A percentile compares a stretch with the other conserved stretches of the same genome.
These are phyloP conservation scores for Aureobasidium sp. DNA, from an alignment of 2,329 filamentous ascomycete genomes.

Conservation along the genomic window DNA sequence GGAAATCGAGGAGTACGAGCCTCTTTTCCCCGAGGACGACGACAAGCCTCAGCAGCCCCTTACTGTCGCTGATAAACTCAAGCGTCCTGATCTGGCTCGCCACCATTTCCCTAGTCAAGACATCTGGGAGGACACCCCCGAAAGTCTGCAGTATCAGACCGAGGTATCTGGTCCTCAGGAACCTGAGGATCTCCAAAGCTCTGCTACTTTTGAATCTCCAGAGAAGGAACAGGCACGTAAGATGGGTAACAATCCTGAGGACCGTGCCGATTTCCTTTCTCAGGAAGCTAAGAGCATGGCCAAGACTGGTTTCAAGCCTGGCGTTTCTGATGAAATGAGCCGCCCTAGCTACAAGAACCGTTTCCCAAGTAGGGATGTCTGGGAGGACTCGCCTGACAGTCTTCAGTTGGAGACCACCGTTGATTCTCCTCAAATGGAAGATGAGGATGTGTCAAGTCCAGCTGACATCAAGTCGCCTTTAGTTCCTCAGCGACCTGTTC, in stretches of 20 bases:
- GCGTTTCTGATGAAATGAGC: conserved; percentile 42
- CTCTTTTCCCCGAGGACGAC: conserved; percentile 73
- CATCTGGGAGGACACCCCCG: conserved; percentile 93
- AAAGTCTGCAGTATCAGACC: conserved; percentile 66
- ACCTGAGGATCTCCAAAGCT: conserved; percentile 39
- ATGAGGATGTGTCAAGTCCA: conserved; percentile 23
- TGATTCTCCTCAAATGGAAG: conserved; percentile 25
- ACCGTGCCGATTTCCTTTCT: conserved; percentile 35
- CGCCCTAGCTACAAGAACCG: conserved; percentile 56
- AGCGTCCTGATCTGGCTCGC: conserved; percentile 41
- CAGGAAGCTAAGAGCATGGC: conserved; percentile 50
- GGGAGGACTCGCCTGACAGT: conserved; percentile 89
- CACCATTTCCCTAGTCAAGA: conserved; percentile 86
- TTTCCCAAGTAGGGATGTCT: conserved; percentile 87
- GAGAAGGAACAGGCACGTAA: conserved; percentile 44
- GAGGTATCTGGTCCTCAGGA: conserved; percentile 77
- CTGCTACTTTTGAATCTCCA: conserved; percentile 36
- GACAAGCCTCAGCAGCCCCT: conserved; percentile 47
- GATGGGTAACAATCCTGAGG: conserved; percentile 33
- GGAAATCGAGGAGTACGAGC: conserved; percentile 90
- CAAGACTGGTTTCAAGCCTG: conserved; percentile 49
- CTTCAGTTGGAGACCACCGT: conserved; percentile 71
- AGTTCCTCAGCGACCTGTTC: conserved; percentile 25
- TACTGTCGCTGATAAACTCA: conserved; percentile 48
- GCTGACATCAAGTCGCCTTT: conserved; percentile 12